These are phyloP conservation scores for Dovyalis caffra DNA, from an alignment of 345 rosid genomes.

Conservation along the genomic window DNA sequence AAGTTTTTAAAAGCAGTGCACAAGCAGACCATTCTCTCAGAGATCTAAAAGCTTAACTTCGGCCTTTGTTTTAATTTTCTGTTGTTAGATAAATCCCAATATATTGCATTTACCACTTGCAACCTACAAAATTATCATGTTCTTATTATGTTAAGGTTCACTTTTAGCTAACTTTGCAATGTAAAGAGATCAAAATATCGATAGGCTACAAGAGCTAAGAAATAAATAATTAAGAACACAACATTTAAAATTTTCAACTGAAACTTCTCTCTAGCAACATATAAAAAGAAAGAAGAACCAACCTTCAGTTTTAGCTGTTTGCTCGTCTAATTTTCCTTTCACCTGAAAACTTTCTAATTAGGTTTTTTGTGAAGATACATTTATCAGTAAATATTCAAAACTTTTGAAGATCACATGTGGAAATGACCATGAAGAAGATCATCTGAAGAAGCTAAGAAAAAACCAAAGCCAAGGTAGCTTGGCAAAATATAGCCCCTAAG, in stretches of 20 bases:
- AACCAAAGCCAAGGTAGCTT: neutral
- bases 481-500: neutral
- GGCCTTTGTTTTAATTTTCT: neutral
- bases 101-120: neutral
- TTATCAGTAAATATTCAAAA: neutral
- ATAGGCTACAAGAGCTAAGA: neutral
- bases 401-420: neutral
- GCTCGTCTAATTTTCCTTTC: conserved; percentile 19
- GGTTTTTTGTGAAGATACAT: neutral
- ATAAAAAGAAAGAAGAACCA: neutral
- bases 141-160: neutral
- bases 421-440: conserved; percentile 5
- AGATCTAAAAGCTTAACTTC: neutral
- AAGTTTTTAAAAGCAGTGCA: neutral
- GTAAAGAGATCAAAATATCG: too few relatives aligned
- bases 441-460: neutral
- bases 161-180: neutral
- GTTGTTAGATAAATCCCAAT: neutral
- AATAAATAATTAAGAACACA: neutral
- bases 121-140: neutral
- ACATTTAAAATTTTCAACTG: neutral
- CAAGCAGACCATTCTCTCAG: neutral
- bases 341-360: conserved; percentile 23
- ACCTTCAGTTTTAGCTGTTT: conserved; percentile 36
- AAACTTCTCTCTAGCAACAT: neutral